Conservation (phyloP, 140 eudicot genomes). For the Erigeron philadelphicus region DNA sequence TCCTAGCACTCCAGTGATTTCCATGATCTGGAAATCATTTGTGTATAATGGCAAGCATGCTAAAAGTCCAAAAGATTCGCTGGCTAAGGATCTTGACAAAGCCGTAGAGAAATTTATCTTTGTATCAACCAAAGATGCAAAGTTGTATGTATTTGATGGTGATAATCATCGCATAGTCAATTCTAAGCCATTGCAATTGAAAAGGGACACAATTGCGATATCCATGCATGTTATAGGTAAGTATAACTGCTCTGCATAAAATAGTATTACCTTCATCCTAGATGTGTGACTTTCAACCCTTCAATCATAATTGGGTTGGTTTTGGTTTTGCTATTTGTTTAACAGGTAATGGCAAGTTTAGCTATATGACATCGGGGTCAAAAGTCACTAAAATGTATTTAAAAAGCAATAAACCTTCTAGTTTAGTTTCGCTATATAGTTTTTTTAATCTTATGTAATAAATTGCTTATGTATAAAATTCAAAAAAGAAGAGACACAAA, state of each 20-base stretch:
- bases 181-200: conserved; percentile 52
- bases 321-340: background rate
- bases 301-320: background rate
- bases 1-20: conserved; percentile 46
- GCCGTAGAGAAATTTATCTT: conserved; percentile 37
- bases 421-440: background rate
- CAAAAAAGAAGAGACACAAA: background rate
- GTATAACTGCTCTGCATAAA: conserved; percentile 29
- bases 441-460: background rate
- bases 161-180: conserved; percentile 40
- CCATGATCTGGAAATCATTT: conserved; percentile 39
- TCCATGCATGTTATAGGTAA: conserved; percentile 82
- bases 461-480: background rate
- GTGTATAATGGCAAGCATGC: conserved; percentile 22
- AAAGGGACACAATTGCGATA: conserved; percentile 55
- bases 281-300: background rate
- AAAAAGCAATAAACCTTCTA: background rate
- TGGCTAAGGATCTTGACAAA: conserved; percentile 35
- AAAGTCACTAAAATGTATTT: background rate
- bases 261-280: background rate
- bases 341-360: background rate
- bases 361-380: conserved; percentile 4
- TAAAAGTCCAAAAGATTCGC: conserved; percentile 40
- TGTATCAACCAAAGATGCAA: conserved; percentile 57
- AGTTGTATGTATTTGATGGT: conserved; percentile 47